Percentiles rank a stretch among this genome's conserved stretches.
Conservation (phyloP, 169 alveolate genomes). For the Plasmodium coatneyi region DNA sequence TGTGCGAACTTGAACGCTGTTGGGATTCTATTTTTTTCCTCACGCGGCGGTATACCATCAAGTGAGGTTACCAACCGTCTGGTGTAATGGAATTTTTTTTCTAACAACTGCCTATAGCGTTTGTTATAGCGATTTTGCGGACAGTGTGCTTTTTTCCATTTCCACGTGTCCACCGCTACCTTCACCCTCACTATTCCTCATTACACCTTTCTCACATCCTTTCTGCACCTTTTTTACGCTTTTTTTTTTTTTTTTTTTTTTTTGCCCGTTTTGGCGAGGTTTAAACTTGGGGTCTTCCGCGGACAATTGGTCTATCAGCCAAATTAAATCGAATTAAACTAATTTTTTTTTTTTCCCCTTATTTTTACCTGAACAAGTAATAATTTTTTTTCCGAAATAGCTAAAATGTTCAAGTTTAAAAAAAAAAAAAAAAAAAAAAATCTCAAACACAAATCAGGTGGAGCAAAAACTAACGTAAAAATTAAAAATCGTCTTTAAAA, state of each 20-base stretch:
- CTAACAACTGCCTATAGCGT: neutral
- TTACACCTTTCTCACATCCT: neutral
- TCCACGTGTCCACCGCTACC: neutral
- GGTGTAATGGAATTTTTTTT: neutral
- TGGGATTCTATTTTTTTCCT: neutral
- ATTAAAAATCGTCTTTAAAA: slow-evolving; percentile 21
- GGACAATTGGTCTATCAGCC: slow-evolving; percentile 4
- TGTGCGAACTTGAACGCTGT: slow-evolving; percentile 42
- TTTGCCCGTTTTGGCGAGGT: neutral
- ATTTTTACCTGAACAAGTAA: slow-evolving; percentile 22
- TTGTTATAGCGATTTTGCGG: neutral
- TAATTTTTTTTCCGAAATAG: slow-evolving; percentile 41
- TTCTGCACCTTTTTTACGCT: neutral
- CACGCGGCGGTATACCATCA: neutral
- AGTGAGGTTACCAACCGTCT: neutral
- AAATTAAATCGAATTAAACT: neutral
- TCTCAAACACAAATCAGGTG: neutral
- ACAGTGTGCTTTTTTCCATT: neutral
- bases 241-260: neutral
- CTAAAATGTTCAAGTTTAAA: slow-evolving; percentile 21
- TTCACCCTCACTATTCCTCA: neutral
- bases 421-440: slow-evolving; percentile 48
- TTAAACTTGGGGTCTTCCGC: slow-evolving; percentile 1
- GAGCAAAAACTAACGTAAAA: neutral
- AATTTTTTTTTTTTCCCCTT: neutral